Percentiles rank a stretch among this genome's conserved stretches.
phyloP scores from a whole-genome alignment of 805 yeast genomes.

The Gaillardinia entomophila region DNA sequence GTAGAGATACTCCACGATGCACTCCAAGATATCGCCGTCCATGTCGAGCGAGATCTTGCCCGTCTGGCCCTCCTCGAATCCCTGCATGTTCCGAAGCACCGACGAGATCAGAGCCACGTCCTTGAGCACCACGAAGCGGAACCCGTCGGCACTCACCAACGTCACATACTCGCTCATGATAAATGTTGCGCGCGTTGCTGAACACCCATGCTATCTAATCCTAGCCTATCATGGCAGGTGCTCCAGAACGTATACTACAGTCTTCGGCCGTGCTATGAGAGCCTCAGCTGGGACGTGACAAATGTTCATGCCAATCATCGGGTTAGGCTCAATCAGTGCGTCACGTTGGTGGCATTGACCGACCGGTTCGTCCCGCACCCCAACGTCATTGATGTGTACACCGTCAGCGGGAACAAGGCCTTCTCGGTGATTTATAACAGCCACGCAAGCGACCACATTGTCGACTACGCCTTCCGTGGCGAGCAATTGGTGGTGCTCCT shows the following conservation, averaged over 20 bases:
- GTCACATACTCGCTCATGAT: constrained; percentile 40
- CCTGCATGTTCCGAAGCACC: constrained; percentile 44
- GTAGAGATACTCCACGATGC: constrained; percentile 79
- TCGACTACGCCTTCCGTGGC: constrained; percentile 43
- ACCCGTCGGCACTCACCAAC: constrained; percentile 69
- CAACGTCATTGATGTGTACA: constrained; percentile 31
- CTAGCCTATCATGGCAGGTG: constrained; percentile 69
- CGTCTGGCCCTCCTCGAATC: constrained; percentile 54
- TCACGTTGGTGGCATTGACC: constrained; percentile 52
- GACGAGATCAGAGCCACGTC: constrained; percentile 77
- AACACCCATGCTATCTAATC: constrained; percentile 21
- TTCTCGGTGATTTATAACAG: constrained; percentile 33
- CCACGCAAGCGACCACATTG: constrained; percentile 46
- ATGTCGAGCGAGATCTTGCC: constrained; percentile 57
- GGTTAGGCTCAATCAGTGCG: constrained; percentile 46
- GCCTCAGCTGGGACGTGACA: constrained; percentile 45
- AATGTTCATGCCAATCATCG: constrained; percentile 31
- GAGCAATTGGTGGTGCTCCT: constrained; percentile 56
- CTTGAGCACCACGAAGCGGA: constrained; percentile 52
- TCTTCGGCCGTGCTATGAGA: constrained; percentile 48
- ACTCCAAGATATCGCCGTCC: constrained; percentile 66
- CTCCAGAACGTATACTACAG: constrained; percentile 67
- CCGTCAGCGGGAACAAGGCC: constrained; percentile 27
- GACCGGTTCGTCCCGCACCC: constrained; percentile 31
- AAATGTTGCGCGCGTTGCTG: not conserved